Evolutionary conservation across 345 rosid genomes (phyloP).

Genomic region (Erysimum cheiranthoides): DNA sequence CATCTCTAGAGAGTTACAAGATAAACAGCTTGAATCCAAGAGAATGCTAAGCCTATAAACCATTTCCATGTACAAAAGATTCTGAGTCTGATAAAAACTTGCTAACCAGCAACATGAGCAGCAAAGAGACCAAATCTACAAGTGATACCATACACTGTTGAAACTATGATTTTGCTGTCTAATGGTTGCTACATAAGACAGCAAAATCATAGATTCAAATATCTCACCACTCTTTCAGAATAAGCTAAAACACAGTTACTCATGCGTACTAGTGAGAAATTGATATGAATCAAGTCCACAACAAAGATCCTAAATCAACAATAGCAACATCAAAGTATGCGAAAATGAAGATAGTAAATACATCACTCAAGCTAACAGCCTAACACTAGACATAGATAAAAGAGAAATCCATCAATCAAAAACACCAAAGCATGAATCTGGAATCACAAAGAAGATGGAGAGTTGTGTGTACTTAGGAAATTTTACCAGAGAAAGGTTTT

Average conservation of each 20-base stretch:
- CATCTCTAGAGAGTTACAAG: not conserved
- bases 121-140: not conserved
- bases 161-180: too few relatives aligned
- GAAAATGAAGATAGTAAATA: too few relatives aligned
- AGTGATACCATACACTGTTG: too few relatives aligned
- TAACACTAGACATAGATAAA: not conserved
- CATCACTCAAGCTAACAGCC: not conserved
- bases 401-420: not conserved
- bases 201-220: too few relatives aligned
- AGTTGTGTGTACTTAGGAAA: too few relatives aligned
- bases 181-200: too few relatives aligned
- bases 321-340: not conserved
- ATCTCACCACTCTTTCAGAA: not conserved
- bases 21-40: conserved; percentile 5
- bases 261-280: too few relatives aligned
- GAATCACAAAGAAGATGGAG: not conserved
- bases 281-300: not conserved
- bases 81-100: conserved; percentile 11
- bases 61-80: not conserved
- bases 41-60: not conserved
- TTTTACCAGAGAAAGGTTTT: conserved; percentile 73
- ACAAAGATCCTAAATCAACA: conserved; percentile 3
- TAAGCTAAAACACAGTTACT: not conserved
- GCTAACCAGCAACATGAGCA: not conserved
- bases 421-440: not conserved